Conservation (phyloP, 2,329 filamentous ascomycete species). For the Fusarium gaditjirri region DNA sequence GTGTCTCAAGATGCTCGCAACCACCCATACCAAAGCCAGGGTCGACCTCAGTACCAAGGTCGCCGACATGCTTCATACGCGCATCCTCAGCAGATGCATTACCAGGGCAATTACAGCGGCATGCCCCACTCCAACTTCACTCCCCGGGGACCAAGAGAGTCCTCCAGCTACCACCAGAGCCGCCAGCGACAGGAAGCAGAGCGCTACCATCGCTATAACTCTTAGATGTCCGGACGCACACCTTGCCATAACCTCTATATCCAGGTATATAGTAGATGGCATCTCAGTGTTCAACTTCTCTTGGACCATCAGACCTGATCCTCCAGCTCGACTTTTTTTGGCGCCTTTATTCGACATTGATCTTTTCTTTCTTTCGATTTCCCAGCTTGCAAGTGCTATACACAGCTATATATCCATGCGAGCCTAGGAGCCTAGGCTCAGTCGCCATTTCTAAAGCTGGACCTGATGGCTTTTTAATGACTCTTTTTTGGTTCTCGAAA, state of each 20-base stretch:
- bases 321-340: not conserved
- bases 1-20: conserved; percentile 1
- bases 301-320: not conserved
- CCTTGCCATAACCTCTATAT: not conserved
- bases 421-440: conserved; percentile 15
- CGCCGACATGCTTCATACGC: conserved; percentile 7
- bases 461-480: not conserved
- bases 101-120: not conserved
- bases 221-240: not conserved
- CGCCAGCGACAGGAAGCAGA: conserved; percentile 8
- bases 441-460: not conserved
- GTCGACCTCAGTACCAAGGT: not conserved
- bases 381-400: not conserved
- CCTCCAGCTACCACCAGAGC: conserved; percentile 1
- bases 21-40: not conserved
- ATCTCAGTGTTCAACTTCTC: not conserved
- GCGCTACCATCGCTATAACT: conserved; percentile 14
- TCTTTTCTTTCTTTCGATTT: not conserved
- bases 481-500: not conserved
- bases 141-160: not conserved
- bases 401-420: not conserved
- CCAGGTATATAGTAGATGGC: not conserved
- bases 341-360: not conserved
- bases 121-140: not conserved
- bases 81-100: not conserved